Percentiles rank a stretch among this genome's conserved stretches.
These are phyloP conservation scores for Boletellus deceptivus DNA, from an alignment of 1,284 basidiomycete genomes.

Conservation along the genomic window DNA sequence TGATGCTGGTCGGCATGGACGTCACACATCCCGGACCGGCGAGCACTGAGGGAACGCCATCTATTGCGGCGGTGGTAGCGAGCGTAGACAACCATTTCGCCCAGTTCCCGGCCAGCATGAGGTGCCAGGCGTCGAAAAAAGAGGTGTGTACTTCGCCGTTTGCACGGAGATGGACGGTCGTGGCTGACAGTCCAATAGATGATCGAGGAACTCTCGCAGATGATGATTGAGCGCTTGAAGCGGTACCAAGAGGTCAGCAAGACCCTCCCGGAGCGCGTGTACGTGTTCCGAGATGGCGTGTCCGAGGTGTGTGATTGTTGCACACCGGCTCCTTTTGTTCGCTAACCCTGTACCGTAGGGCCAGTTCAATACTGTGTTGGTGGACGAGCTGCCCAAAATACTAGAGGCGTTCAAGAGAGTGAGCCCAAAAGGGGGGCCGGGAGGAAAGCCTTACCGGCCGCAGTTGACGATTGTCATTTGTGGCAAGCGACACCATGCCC, in stretches of 20 bases:
- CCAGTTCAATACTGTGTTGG: constrained; percentile 63
- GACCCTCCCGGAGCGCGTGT: constrained; percentile 56
- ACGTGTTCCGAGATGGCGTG: constrained; percentile 75
- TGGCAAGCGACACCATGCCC: constrained; percentile 76
- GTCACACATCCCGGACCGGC: constrained; percentile 73
- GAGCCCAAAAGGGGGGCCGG: constrained; percentile 27
- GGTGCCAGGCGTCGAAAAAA: constrained; percentile 61
- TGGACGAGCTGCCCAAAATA: constrained; percentile 59
- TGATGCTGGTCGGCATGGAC: constrained; percentile 75
- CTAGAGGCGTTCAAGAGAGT: constrained; percentile 58
- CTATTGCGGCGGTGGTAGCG: constrained; percentile 76
- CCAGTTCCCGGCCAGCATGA: constrained; percentile 67
- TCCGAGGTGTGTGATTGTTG: constrained; percentile 53
- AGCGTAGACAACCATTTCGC: constrained; percentile 63
- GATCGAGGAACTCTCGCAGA: constrained; percentile 61
- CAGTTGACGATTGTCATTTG: constrained; percentile 71
- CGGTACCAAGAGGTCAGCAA: constrained; percentile 54
- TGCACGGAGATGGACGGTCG: neutral
- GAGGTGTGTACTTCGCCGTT: constrained; percentile 48
- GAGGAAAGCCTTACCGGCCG: constrained; percentile 53
- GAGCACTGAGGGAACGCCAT: constrained; percentile 65
- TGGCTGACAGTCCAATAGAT: constrained; percentile 45
- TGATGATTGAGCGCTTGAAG: constrained; percentile 65
- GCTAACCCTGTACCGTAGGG: constrained; percentile 42
- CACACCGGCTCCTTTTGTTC: neutral